Evolutionary conservation across 2,329 filamentous ascomycete species (phyloP).

Genomic region (Alternaria gaisen): DNA sequence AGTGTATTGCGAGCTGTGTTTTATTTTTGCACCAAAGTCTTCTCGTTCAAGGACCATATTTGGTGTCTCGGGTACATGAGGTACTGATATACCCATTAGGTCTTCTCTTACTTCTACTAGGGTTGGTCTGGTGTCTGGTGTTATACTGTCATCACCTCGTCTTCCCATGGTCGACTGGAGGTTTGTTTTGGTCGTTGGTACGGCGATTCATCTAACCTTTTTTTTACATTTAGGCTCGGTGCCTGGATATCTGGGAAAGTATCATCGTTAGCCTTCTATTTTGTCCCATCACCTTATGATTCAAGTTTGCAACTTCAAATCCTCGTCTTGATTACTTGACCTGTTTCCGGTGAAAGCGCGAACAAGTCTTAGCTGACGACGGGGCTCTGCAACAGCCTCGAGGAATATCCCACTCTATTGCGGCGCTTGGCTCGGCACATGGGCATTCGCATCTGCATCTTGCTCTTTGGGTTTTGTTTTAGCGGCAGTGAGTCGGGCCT

Average conservation of each 20-base stretch:
- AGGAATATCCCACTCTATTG: background rate
- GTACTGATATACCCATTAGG: background rate
- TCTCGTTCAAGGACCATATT: background rate
- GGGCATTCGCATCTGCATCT: background rate
- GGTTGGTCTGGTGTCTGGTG: background rate
- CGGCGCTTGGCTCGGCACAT: slow-evolving; percentile 1
- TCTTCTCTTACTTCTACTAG: background rate
- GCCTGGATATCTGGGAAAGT: background rate
- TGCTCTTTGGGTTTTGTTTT: background rate
- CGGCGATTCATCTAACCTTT: background rate
- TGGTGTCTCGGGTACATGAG: background rate
- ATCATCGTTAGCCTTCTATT: background rate
- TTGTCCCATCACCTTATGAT: background rate
- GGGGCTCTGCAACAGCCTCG: background rate
- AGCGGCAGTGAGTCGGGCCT: slow-evolving; percentile 1
- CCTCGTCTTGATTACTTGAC: background rate
- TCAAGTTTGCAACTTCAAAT: background rate
- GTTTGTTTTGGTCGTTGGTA: background rate
- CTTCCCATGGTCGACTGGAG: slow-evolving; percentile 12
- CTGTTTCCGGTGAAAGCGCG: background rate
- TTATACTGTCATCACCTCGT: slow-evolving; percentile 2
- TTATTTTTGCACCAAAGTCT: background rate
- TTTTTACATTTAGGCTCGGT: background rate
- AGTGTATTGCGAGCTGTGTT: background rate
- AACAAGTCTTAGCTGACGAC: background rate